These are phyloP conservation scores for Dictyostelium firmibasis DNA, from an alignment of 78 protist genomes.

Conservation along the genomic window DNA sequence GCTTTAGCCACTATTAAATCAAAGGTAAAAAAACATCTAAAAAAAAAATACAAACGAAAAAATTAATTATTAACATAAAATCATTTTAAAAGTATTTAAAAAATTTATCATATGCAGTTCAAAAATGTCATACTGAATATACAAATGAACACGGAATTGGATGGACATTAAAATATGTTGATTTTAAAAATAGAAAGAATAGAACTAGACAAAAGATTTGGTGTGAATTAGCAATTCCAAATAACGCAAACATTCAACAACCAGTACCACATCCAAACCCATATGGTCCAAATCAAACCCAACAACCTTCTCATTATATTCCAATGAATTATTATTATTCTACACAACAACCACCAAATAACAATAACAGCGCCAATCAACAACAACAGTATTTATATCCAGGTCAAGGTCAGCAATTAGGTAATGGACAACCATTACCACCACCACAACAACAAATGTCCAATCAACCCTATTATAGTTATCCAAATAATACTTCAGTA, in stretches of 20 bases:
- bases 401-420: not conserved
- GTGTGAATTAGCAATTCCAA: constrained; percentile 62
- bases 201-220: constrained; percentile 48
- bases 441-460: not conserved
- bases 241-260: not conserved
- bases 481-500: not conserved
- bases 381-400: not conserved
- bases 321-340: constrained; percentile 59
- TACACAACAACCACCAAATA: not conserved
- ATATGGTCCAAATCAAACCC: not conserved
- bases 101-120: constrained; percentile 43
- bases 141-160: constrained; percentile 15
- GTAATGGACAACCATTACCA: not conserved
- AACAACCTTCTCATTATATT: constrained; percentile 16
- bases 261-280: not conserved
- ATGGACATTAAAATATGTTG: constrained; percentile 58
- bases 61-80: not conserved
- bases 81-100: constrained; percentile 25
- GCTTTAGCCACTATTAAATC: constrained; percentile 29
- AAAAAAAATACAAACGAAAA: not conserved
- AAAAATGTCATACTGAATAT: constrained; percentile 19
- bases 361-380: not conserved
- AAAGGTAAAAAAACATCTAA: not conserved
- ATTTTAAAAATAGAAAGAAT: constrained; percentile 46
- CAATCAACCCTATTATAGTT: not conserved